These are phyloP conservation scores for Nadsonia starkeyi-henricii DNA, from an alignment of 1,139 yeast species.

Conservation along the genomic window DNA sequence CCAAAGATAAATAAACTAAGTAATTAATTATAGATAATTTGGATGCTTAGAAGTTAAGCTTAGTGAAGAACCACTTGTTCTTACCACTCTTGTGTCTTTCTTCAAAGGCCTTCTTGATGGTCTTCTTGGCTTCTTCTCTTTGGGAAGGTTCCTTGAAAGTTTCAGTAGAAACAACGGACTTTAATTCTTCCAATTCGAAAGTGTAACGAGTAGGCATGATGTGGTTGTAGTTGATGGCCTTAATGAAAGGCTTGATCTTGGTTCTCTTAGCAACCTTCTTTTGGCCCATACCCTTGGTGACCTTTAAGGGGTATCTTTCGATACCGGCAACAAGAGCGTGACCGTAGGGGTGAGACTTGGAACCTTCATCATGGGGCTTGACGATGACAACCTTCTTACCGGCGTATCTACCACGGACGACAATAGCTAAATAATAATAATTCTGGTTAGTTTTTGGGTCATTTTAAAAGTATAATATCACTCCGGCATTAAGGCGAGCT, in stretches of 20 bases:
- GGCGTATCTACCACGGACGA: conserved; percentile 99
- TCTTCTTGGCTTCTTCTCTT: conserved; percentile 98
- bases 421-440: conserved; percentile 53
- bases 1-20: no score
- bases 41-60: conserved; percentile 74
- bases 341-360: conserved; percentile 98
- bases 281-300: conserved; percentile 87
- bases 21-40: no score
- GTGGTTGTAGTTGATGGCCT: conserved; percentile 99
- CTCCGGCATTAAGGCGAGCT: no score
- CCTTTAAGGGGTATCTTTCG: conserved; percentile 97
- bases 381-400: conserved; percentile 99
- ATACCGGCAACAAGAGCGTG: conserved; percentile 99
- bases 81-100: conserved; percentile 99
- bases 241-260: conserved; percentile 98
- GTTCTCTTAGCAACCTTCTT: conserved; percentile 97
- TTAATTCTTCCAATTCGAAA: conserved; percentile 77
- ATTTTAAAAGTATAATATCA: no score
- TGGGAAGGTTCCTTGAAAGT: conserved; percentile 96
- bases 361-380: conserved; percentile 97
- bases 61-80: conserved; percentile 99
- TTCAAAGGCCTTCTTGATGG: conserved; percentile 97
- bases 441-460: conserved; percentile 9
- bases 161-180: conserved; percentile 82
- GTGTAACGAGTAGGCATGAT: conserved; percentile 99